These are phyloP conservation scores for Omphalotus guepiniiformis DNA, from an alignment of 768 basidiomycete genomes.

Conservation along the genomic window DNA sequence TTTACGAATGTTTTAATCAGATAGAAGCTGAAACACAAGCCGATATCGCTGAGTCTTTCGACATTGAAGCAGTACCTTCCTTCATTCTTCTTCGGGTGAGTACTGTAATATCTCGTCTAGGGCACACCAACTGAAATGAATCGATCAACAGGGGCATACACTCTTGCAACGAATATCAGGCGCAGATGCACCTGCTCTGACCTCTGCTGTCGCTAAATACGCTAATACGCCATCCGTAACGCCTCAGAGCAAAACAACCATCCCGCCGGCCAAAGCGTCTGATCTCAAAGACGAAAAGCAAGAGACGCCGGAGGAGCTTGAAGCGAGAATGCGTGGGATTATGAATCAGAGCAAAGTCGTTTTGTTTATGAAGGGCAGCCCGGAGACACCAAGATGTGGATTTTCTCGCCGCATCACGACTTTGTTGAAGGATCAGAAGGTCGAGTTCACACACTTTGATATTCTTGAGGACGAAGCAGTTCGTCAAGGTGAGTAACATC, in stretches of 20 bases:
- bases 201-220: conserved; percentile 57
- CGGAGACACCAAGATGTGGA: conserved; percentile 75
- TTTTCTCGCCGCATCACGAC: conserved; percentile 76
- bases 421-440: conserved; percentile 57
- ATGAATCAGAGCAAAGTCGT: conserved; percentile 81
- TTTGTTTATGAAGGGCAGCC: conserved; percentile 89
- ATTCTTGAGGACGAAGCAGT: conserved; percentile 80
- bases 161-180: conserved; percentile 77
- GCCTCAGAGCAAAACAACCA: conserved; percentile 48
- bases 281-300: conserved; percentile 14
- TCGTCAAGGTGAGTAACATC: conserved; percentile 60
- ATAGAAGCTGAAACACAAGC: conserved; percentile 78
- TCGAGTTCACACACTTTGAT: conserved; percentile 76
- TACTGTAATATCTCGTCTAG: neutral
- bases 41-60: conserved; percentile 91
- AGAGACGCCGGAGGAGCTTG: conserved; percentile 66
- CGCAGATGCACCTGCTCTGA: conserved; percentile 68
- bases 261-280: conserved; percentile 24
- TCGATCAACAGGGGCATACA: conserved; percentile 76
- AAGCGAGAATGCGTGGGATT: conserved; percentile 55
- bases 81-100: conserved; percentile 78
- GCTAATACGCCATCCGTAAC: conserved; percentile 30
- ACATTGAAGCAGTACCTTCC: conserved; percentile 84
- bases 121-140: neutral
- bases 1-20: conserved; percentile 28